phyloP scores from a whole-genome alignment of 495 filamentous ascomycete species.

The Niebla homalea region DNA sequence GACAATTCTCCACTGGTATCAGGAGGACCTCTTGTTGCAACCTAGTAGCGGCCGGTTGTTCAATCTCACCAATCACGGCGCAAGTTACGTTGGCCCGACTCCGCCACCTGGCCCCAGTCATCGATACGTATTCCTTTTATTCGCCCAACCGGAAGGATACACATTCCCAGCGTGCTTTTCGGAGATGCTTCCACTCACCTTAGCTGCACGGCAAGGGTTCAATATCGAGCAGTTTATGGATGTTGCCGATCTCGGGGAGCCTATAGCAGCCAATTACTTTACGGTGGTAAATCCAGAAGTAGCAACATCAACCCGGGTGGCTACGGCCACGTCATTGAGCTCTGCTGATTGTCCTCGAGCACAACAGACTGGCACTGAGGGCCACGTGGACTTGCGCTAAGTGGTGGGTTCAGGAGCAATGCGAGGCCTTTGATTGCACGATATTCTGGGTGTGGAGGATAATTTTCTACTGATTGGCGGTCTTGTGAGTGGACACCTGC shows the following conservation, averaged over 20 bases:
- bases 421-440: too few relatives aligned
- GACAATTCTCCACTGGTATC: conserved; percentile 29
- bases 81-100: conserved; percentile 25
- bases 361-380: not conserved
- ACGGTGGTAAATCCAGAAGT: conserved; percentile 17
- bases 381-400: not conserved
- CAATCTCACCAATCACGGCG: not conserved
- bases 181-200: conserved; percentile 18
- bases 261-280: conserved; percentile 28
- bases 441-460: too few relatives aligned
- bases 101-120: conserved; percentile 23
- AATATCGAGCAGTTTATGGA: conserved; percentile 22
- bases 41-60: not conserved
- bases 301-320: conserved; percentile 11
- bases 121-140: conserved; percentile 29
- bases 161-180: conserved; percentile 21
- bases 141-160: conserved; percentile 21
- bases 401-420: too few relatives aligned
- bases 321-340: conserved; percentile 19
- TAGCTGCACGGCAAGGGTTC: conserved; percentile 22
- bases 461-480: too few relatives aligned
- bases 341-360: conserved; percentile 2
- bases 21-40: conserved; percentile 16
- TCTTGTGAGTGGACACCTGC: too few relatives aligned
- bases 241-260: conserved; percentile 17